Conservation (phyloP, 192 early-diverging fungal genomes). For the Chytriomyces confervae region DNA sequence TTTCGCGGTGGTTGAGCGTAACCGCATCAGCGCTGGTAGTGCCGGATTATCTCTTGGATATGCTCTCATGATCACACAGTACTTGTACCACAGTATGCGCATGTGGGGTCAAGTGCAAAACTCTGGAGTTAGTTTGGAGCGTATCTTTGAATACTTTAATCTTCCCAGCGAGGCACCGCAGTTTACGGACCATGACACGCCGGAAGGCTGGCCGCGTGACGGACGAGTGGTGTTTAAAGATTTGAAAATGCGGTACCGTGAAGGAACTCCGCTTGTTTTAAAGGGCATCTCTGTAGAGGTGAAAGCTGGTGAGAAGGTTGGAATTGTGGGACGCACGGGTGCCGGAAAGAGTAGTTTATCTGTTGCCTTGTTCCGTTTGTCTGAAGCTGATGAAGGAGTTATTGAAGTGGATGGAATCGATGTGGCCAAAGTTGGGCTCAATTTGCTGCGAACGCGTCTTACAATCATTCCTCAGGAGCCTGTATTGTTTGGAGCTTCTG, state of each 20-base stretch:
- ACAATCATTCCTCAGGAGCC: slow-evolving; percentile 95
- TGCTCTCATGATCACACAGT: slow-evolving; percentile 62
- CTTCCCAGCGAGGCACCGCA: slow-evolving; percentile 40
- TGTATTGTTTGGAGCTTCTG: slow-evolving; percentile 54
- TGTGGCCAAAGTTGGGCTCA: slow-evolving; percentile 72
- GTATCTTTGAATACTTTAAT: slow-evolving; percentile 46
- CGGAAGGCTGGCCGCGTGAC: slow-evolving; percentile 59
- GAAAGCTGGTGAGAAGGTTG: slow-evolving; percentile 53
- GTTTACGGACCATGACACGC: background rate
- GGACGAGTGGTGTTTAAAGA: slow-evolving; percentile 74
- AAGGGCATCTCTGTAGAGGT: slow-evolving; percentile 53
- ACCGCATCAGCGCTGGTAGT: slow-evolving; percentile 28
- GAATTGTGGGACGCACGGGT: slow-evolving; percentile 74
- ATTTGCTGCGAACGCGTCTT: slow-evolving; percentile 79
- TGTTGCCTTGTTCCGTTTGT: slow-evolving; percentile 77
- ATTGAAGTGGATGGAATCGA: slow-evolving; percentile 80
- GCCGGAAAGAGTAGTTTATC: slow-evolving; percentile 81
- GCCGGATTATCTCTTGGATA: slow-evolving; percentile 46
- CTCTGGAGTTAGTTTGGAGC: slow-evolving; percentile 42
- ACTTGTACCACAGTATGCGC: slow-evolving; percentile 72
- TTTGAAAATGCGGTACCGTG: slow-evolving; percentile 77
- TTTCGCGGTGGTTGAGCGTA: slow-evolving; percentile 57
- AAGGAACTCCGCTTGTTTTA: slow-evolving; percentile 67
- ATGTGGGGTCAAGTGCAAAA: slow-evolving; percentile 61
- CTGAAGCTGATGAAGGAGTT: slow-evolving; percentile 67